Percentiles rank a stretch among this genome's conserved stretches.
These are phyloP conservation scores for Talaromyces liani DNA, from an alignment of 495 filamentous ascomycete genomes.

Conservation along the genomic window DNA sequence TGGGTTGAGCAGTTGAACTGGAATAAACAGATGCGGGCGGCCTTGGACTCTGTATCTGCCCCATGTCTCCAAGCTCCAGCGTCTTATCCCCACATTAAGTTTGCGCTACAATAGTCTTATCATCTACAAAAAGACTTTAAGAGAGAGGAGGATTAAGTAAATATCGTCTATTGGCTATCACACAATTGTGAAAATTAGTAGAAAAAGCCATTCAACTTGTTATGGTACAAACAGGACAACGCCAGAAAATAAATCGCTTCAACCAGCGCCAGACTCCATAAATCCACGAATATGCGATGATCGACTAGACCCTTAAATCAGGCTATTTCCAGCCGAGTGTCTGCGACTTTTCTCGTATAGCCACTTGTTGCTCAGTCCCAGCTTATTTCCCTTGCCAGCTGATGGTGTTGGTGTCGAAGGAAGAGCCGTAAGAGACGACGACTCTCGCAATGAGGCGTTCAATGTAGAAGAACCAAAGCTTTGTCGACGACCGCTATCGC, in stretches of 20 bases:
- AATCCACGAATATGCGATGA: slow-evolving; percentile 8
- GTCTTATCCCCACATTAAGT: neutral
- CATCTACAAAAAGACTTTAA: neutral
- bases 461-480: slow-evolving; percentile 57
- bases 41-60: neutral
- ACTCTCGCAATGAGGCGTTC: slow-evolving; percentile 45
- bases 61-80: neutral
- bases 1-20: neutral
- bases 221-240: neutral
- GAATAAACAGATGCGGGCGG: slow-evolving; percentile 3
- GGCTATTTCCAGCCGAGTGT: slow-evolving; percentile 35
- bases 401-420: slow-evolving; percentile 58
- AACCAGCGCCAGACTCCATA: slow-evolving; percentile 10
- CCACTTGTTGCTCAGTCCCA: slow-evolving; percentile 84
- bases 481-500: slow-evolving; percentile 46
- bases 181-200: neutral
- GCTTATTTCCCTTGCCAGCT: slow-evolving; percentile 54
- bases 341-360: slow-evolving; percentile 67
- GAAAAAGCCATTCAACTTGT: neutral
- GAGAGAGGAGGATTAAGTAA: neutral
- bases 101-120: neutral
- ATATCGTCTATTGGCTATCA: neutral
- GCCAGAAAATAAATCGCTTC: neutral
- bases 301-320: slow-evolving; percentile 16
- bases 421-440: slow-evolving; percentile 24